phyloP scores from a whole-genome alignment of 2,329 filamentous ascomycete species.

The Aspergillus arachidicola region DNA sequence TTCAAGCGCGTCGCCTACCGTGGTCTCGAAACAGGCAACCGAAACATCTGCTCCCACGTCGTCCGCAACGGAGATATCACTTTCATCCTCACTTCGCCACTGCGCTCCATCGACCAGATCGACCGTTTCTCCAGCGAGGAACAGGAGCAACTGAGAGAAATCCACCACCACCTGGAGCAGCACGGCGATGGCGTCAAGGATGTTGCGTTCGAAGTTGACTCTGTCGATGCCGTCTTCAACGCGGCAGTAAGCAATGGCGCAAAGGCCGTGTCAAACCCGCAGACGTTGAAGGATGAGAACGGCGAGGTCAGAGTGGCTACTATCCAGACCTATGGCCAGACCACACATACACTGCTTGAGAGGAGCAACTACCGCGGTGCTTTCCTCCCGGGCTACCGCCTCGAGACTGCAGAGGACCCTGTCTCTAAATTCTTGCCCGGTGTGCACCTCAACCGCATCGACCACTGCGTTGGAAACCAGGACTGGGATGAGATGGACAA shows the following conservation, averaged over 20 bases:
- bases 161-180: constrained; percentile 79
- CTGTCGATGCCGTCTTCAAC: constrained; percentile 76
- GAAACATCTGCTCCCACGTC: constrained; percentile 81
- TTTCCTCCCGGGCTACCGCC: constrained; percentile 82
- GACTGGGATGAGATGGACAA: constrained; percentile 86
- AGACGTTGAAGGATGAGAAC: constrained; percentile 62
- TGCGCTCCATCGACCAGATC: constrained; percentile 65
- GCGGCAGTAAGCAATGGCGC: constrained; percentile 64
- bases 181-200: constrained; percentile 96
- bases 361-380: constrained; percentile 68
- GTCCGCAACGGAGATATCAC: constrained; percentile 46
- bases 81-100: constrained; percentile 46
- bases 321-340: constrained; percentile 92
- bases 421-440: constrained; percentile 57
- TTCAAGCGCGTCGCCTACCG: constrained; percentile 81
- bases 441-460: constrained; percentile 73
- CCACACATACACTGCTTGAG: constrained; percentile 87
- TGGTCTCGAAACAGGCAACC: constrained; percentile 84
- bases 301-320: constrained; percentile 74
- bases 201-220: constrained; percentile 91
- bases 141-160: constrained; percentile 66
- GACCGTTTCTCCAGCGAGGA: constrained; percentile 62
- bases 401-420: constrained; percentile 53
- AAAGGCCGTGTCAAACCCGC: constrained; percentile 46
- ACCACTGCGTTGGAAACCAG: constrained; percentile 98